Evolutionary conservation across 2,329 filamentous ascomycete species (phyloP), one percentile per base, ranked within the genome.

Genomic region (Cladosporium colombiae): DNA sequence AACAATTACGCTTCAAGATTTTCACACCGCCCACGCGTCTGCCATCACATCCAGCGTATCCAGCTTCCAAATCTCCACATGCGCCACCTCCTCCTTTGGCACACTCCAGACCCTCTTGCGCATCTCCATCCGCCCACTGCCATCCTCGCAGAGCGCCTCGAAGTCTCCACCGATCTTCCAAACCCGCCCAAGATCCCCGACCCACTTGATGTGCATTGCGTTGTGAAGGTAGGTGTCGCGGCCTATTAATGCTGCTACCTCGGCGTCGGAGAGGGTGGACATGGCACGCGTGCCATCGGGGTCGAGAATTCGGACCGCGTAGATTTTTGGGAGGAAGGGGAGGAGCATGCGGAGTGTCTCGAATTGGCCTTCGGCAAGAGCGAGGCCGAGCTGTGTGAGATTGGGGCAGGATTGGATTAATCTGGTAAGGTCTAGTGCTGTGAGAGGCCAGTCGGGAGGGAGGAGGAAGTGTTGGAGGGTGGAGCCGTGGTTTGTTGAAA

Each of bases 311-410:
- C 82, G 77, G 0, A 83, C 29, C 0, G 78, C 79, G 65, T 70
- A 76, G 2, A 83, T 70, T 13, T 81, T 79, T 1, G 77, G 77
- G 0, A 79, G 67, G 25, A 77, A 74, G 0, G 73, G 70, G 33
- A 82, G 67, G 13, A 82, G 71, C 2, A 72, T 64, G 5, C 69
- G 65, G 14, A 40, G 84, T 81, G 6, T 82, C 77, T 49, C 86
- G 86, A n/a, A 86, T 78, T 68, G 84, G 75, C 66, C 86, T 81
- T 88, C 85, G 84, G 81, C 77, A 18, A 84, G 78, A 8, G 84
- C 81, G 25, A 88, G 75, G 29, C 81, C 85, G 1, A 89, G 76
- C 70, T 89, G 86, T 67, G 87, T 85, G 16, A 89, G 76, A 62
- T 87, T 81, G 0, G 86, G 85, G 66, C 85, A 86, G 11, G 76